These are phyloP conservation scores for Russula lepida DNA, from an alignment of 768 basidiomycete genomes.

Conservation along the genomic window DNA sequence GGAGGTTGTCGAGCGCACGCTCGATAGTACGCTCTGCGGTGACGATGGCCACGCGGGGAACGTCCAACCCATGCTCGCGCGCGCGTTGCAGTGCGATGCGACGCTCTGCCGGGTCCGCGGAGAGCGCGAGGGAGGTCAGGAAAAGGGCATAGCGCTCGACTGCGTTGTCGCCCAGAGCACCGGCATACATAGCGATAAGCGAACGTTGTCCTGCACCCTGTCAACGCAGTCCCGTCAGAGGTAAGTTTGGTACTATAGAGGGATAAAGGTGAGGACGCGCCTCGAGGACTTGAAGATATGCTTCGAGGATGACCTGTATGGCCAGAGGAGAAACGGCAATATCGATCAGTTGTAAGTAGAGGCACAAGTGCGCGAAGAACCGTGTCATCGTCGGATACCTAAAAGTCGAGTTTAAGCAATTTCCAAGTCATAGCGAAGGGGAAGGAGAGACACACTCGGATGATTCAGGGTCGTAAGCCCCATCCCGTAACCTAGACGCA, in stretches of 20 bases:
- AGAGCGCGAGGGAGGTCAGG: conserved; percentile 67
- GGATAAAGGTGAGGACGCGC: conserved; percentile 30
- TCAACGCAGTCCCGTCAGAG: background rate
- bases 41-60: conserved; percentile 67
- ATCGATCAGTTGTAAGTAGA: conserved; percentile 80
- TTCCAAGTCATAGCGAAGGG: conserved; percentile 15
- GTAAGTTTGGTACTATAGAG: background rate
- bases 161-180: conserved; percentile 83
- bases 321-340: conserved; percentile 62
- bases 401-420: background rate
- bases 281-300: conserved; percentile 84
- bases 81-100: conserved; percentile 64
- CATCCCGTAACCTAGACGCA: conserved; percentile 46
- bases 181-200: conserved; percentile 90
- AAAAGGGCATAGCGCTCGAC: conserved; percentile 89
- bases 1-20: conserved; percentile 47
- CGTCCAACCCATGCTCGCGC: conserved; percentile 76
- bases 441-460: conserved; percentile 43
- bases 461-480: conserved; percentile 39
- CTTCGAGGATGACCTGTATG: conserved; percentile 75
- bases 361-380: conserved; percentile 90
- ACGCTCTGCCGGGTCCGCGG: conserved; percentile 56
- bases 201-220: conserved; percentile 71
- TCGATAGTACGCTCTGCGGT: conserved; percentile 75
- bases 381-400: conserved; percentile 70